Evolutionary conservation across 2,329 filamentous ascomycete genomes (phyloP), one percentile per base, ranked within the genome.

Genomic region (Paraconiothyrium sp.): DNA sequence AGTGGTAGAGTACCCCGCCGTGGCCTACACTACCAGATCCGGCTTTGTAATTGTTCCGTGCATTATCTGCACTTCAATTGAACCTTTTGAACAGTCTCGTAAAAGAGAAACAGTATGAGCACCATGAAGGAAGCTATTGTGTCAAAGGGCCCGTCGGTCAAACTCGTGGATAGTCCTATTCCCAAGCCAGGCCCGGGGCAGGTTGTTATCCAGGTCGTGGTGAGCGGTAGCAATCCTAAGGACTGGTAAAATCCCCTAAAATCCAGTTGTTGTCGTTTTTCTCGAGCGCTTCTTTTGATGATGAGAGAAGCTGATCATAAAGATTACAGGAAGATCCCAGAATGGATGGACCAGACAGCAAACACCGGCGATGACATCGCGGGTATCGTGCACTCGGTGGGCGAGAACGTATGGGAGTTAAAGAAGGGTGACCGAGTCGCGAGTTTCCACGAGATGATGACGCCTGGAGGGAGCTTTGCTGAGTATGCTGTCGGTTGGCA

Each of bases 401-500:
- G 86, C 43, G 71, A 77, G 47, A 78, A 83, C 50, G 85, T 88
- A 1, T 79, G 71, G 44, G 85, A 87, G 66, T 88, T 87, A 79
- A 83, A 82, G 60, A 75, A 76, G 0, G 85, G 85, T 35, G 85
- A 87, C 72, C 81, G 84, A 27, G 85, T 87, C 3, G 81, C 83
- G 16, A 84, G 83, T 8, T 84, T 86, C 74, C 80, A 82, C 63
- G 75, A 84, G 60, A 87, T 89, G 80, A 58, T 71, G n/a, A 74
- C 76, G 2, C 78, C 82, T 0, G 67, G 79, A 52, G 87, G 87
- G 3, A 82, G 79, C 11, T 89, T 83, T 63, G 87, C 86, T 6
- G 86, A 89, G 70, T 89, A 89, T 64, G 84, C 85, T 14, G 74
- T 88, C 24, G 81, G 83, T 0, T 83, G 79, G 72, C 80, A 82